Evolutionary conservation across 768 basidiomycete genomes (phyloP).

Genomic region (Lentinula aciculospora): DNA sequence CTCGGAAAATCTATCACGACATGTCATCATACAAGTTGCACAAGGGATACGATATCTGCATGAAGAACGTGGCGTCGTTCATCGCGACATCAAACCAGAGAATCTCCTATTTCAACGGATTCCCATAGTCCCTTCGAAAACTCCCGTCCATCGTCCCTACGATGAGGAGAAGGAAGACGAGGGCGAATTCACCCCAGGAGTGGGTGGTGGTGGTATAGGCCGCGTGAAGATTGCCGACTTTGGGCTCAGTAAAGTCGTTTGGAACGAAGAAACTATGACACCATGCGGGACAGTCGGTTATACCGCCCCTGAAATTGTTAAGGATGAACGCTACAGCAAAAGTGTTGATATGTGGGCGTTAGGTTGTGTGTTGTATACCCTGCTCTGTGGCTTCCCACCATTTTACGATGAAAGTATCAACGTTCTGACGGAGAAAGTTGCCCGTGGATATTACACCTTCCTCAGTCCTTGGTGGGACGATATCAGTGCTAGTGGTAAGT

Average conservation of each 20-base stretch:
- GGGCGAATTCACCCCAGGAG: constrained; percentile 87
- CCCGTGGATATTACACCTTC: constrained; percentile 96
- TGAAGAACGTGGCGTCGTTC: constrained; percentile 96
- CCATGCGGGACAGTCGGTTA: constrained; percentile 99
- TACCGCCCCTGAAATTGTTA: constrained; percentile 98
- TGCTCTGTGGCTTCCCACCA: constrained; percentile 95
- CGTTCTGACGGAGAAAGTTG: constrained; percentile 97
- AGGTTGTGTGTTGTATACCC: constrained; percentile 97
- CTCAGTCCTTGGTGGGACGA: constrained; percentile 99
- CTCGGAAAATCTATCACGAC: constrained; percentile 93
- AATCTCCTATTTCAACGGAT: constrained; percentile 93
- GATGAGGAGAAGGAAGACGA: constrained; percentile 99
- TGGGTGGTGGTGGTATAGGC: constrained; percentile 96
- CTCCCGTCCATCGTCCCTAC: constrained; percentile 73
- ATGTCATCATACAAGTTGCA: constrained; percentile 95
- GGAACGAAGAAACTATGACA: constrained; percentile 99
- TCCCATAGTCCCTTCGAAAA: constrained; percentile 83
- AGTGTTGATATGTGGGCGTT: constrained; percentile 99
- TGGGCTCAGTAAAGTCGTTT: constrained; percentile 94
- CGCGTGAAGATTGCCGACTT: constrained; percentile 99
- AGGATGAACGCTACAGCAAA: constrained; percentile 94
- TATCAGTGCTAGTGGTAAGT: constrained; percentile 71
- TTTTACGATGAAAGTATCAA: constrained; percentile 99
- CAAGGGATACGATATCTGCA: constrained; percentile 93
- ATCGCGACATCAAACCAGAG: constrained; percentile 99